These are phyloP conservation scores for Cyathus striatus DNA, from an alignment of 768 basidiomycete species.

Conservation along the genomic window DNA sequence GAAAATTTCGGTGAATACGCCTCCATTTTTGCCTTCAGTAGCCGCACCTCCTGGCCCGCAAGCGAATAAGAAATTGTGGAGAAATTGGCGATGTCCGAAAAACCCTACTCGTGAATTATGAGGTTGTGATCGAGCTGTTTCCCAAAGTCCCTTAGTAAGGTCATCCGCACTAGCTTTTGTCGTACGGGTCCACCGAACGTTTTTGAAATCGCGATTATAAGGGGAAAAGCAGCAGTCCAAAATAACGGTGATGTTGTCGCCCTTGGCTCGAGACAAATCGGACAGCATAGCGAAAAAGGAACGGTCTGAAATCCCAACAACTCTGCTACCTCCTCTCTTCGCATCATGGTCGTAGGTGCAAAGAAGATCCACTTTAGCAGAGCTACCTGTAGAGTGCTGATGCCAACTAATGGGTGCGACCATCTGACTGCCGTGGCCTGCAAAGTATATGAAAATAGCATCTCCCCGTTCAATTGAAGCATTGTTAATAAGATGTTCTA, in stretches of 20 bases:
- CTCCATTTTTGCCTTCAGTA: conserved; percentile 57
- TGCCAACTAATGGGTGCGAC: conserved; percentile 59
- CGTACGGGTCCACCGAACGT: conserved; percentile 56
- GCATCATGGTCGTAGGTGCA: conserved; percentile 66
- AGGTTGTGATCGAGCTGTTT: conserved; percentile 31
- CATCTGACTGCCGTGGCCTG: conserved; percentile 65
- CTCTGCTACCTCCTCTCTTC: conserved; percentile 13
- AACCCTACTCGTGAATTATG: conserved; percentile 36
- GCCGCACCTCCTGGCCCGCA: conserved; percentile 52
- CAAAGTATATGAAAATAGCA: conserved; percentile 65
- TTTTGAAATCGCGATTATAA: not conserved
- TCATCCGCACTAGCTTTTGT: conserved; percentile 49
- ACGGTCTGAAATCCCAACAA: not conserved
- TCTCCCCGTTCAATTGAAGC: conserved; percentile 53
- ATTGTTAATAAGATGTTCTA: conserved; percentile 61
- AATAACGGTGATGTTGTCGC: conserved; percentile 1
- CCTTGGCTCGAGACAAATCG: not conserved
- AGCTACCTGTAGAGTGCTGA: conserved; percentile 34
- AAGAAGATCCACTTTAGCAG: conserved; percentile 45
- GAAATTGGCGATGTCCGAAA: conserved; percentile 30
- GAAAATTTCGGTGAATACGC: conserved; percentile 54
- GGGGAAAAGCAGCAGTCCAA: conserved; percentile 1
- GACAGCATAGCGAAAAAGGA: not conserved
- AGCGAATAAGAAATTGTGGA: conserved; percentile 55
- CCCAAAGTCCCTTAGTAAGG: conserved; percentile 53